Evolutionary conservation across 2,329 filamentous ascomycete species (phyloP), one percentile per base, ranked within the genome.

Genomic region (Sordariomycetes sp.): DNA sequence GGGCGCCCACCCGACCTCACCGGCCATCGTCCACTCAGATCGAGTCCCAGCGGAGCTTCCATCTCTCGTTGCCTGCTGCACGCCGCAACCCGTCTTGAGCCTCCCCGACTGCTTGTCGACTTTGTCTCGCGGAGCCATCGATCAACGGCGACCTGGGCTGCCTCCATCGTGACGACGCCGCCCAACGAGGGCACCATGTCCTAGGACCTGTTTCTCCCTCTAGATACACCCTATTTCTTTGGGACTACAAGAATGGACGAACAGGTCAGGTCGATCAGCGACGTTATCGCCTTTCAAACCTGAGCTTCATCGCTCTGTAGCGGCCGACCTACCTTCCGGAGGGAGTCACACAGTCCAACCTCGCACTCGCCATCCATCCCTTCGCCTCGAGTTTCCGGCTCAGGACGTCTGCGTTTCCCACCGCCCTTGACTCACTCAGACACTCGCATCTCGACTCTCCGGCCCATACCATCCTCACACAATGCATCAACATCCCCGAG

Each of bases 401-500:
- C 51, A 5, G 28, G 51, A 12, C 51, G 17, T 8, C 51, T 4
- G 3, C 13, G 28, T 25, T 25, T 13, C 25, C 28, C 42, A n/a
- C 10, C n/a, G 20, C 22, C 36, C 52, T 53, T 56, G 45, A 52
- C 51, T 48, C 53, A 56, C 52, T 50, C 20, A 20, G 45, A 22
- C 45, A 22, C 20, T 10, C n/a, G 45, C n/a, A 50, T 50, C n/a
- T 50, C 20, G 20, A 12, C 20, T 24, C 45, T 48, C 48, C 45
- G 35, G n/a, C 17, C 48, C 36, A 59, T 39, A 28, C 20, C 17
- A n/a, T 39, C 42, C 25, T 13, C 34, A 39, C 56, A 64, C 54
- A 55, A 96, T 96, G 91, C 90, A 96, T 81, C 91, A 95, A 74
- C 89, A 91, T 73, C 85, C 88, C 64, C 85, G 91, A 65, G 81